phyloP scores from a whole-genome alignment of 2,329 filamentous ascomycete species.

The Cladosporium sp. region DNA sequence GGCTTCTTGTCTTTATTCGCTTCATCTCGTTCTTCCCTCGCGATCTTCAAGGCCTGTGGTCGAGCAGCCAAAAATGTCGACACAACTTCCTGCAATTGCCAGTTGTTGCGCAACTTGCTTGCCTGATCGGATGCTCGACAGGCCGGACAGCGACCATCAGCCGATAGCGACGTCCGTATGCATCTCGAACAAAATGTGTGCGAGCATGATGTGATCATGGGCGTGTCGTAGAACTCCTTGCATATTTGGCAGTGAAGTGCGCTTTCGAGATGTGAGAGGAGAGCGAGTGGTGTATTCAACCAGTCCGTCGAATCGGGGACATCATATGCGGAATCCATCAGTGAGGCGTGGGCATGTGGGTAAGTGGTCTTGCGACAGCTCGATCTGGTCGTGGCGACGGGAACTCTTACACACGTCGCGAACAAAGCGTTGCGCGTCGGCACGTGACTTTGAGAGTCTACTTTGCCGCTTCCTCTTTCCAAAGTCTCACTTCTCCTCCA shows the following conservation, averaged over 20 bases:
- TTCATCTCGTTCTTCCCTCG: conserved; percentile 41
- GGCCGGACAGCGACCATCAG: conserved; percentile 83
- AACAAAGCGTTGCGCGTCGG: not conserved
- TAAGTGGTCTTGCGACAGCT: not conserved
- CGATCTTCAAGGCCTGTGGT: conserved; percentile 63
- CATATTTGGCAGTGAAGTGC: conserved; percentile 93
- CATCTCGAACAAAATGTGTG: conserved; percentile 98
- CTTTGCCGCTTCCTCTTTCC: not conserved
- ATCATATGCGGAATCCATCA: conserved; percentile 34
- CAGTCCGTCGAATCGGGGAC: conserved; percentile 83
- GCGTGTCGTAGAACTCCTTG: conserved; percentile 94
- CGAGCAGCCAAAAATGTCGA: conserved; percentile 72
- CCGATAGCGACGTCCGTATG: conserved; percentile 80
- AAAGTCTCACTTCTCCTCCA: not conserved
- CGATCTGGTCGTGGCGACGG: not conserved
- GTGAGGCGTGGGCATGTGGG: conserved; percentile 4
- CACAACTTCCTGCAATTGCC: conserved; percentile 80
- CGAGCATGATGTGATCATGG: conserved; percentile 90
- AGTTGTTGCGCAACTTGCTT: conserved; percentile 79
- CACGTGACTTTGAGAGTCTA: not conserved
- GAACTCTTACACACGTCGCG: not conserved
- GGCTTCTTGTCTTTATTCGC: conserved; percentile 22
- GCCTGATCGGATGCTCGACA: conserved; percentile 81
- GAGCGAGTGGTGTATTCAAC: conserved; percentile 68
- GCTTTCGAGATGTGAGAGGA: conserved; percentile 72